Evolutionary conservation across 495 filamentous ascomycete species (phyloP).

Genomic region (Aspergillus biplanus): DNA sequence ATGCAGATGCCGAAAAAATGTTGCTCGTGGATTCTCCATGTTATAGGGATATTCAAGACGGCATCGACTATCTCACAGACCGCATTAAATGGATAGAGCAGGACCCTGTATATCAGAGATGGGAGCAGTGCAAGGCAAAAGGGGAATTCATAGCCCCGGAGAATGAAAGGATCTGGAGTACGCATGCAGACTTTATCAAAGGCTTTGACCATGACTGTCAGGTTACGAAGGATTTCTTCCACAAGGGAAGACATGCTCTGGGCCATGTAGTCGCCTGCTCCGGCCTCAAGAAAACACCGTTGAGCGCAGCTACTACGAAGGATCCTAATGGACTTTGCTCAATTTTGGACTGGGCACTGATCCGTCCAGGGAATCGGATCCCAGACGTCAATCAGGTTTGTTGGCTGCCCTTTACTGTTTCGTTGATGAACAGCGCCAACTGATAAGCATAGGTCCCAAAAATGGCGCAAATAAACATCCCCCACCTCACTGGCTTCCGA

Average conservation of each 20-base stretch:
- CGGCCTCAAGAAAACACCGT: neutral
- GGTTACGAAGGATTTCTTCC: neutral
- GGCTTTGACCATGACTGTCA: neutral
- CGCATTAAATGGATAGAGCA: neutral
- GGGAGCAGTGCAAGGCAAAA: neutral
- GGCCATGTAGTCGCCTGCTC: constrained; percentile 4
- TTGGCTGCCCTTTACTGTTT: neutral
- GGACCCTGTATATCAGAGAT: neutral
- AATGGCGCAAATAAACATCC: too few species aligned
- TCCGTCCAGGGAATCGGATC: neutral
- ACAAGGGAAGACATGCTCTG: neutral
- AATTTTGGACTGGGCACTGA: constrained; percentile 10
- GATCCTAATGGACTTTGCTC: neutral
- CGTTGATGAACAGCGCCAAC: neutral
- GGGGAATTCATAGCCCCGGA: neutral
- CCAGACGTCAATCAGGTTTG: neutral
- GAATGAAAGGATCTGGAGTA: neutral
- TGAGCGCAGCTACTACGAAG: neutral
- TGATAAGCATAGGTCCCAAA: neutral
- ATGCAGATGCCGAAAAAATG: neutral
- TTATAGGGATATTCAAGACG: neutral
- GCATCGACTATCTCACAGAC: neutral
- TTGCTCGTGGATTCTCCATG: neutral
- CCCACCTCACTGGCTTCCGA: too few species aligned
- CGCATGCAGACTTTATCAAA: neutral